These are phyloP conservation scores for Pseudonitzschia multiseries DNA, from an alignment of 108 stramenopile species.

Conservation along the genomic window DNA sequence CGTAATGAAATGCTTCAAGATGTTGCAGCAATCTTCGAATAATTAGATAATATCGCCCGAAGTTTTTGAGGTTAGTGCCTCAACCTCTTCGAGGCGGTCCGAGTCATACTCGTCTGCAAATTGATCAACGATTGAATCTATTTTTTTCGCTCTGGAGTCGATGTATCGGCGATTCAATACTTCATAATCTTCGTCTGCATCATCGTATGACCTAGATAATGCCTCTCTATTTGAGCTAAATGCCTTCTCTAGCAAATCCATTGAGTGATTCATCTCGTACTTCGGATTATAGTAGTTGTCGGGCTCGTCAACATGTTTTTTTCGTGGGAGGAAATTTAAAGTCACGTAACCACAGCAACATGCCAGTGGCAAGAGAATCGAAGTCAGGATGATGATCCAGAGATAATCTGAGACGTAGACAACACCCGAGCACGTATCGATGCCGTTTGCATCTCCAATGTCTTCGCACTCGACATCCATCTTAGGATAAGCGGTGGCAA, in stretches of 20 bases:
- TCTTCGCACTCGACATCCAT: constrained; percentile 50
- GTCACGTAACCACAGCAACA: not conserved
- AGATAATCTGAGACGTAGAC: constrained; percentile 17
- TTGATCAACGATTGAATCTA: not conserved
- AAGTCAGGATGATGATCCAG: constrained; percentile 36
- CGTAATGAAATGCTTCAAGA: too few species aligned
- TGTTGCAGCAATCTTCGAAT: too few species aligned
- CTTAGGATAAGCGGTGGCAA: constrained; percentile 28
- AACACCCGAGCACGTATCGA: constrained; percentile 45
- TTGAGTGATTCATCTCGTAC: constrained; percentile 41
- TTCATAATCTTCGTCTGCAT: constrained; percentile 3
- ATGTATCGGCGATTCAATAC: constrained; percentile 8
- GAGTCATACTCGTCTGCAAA: not conserved
- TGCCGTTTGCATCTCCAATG: constrained; percentile 35
- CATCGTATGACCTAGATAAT: not conserved
- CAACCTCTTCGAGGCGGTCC: not conserved
- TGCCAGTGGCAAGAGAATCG: constrained; percentile 5
- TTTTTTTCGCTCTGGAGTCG: not conserved
- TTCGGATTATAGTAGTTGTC: constrained; percentile 34
- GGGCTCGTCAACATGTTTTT: constrained; percentile 14
- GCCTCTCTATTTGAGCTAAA: constrained; percentile 11
- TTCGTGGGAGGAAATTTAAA: not conserved
- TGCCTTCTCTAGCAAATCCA: constrained; percentile 41
- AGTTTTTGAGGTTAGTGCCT: not conserved
- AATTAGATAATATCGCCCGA: not conserved